Evolutionary conservation across 768 basidiomycete species (phyloP), one percentile per base, ranked within the genome.

Genomic region (Multifurca ochricompacta): DNA sequence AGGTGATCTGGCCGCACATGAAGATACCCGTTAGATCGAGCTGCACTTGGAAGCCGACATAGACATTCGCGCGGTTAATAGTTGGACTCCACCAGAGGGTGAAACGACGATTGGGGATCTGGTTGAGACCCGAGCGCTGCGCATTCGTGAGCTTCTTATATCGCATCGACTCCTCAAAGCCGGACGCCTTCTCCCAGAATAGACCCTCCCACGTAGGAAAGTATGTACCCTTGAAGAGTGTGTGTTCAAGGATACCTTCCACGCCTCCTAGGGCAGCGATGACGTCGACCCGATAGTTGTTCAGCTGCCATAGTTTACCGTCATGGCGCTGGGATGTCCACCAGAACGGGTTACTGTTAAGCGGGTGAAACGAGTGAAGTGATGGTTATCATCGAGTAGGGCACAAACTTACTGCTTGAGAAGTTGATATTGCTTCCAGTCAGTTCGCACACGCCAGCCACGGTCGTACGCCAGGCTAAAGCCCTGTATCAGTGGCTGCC

Each of bases 31-130:
- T 99, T 59, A 99, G 70, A 78, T 99, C 96, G 42, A 99, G 80
- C 65, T 98, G 95, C 18, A 99, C 96, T 69, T 98, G 96, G 90
- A 99, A 99, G 81, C 96, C 96, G 68, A 98, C 94, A 65, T 96
- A 96, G 67, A 98, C 94, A 67, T 99, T 99, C 50, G 96, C 95
- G 61, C 96, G 91, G 71, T 98, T 98, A 75, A 97, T 97, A 0
- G 95, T 98, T 23, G 94, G 94, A 67, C 89, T 91, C 93, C 93
- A 96, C 96, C 96, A 99, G 9, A 99, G 77, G 3, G 95, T 98
- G 75, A 97, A 97, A 11, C 91, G 90, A 83, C 95, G 93, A 68
- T 98, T 98, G 6, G 95, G 95, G 67, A 98, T 95, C 68, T 95
- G 93, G 67, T 91, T 91, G 40, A 95, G 73, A 89, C 96, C 96